phyloP scores from a whole-genome alignment of 2,329 filamentous ascomycete genomes.

The Grosmannia huntii region DNA sequence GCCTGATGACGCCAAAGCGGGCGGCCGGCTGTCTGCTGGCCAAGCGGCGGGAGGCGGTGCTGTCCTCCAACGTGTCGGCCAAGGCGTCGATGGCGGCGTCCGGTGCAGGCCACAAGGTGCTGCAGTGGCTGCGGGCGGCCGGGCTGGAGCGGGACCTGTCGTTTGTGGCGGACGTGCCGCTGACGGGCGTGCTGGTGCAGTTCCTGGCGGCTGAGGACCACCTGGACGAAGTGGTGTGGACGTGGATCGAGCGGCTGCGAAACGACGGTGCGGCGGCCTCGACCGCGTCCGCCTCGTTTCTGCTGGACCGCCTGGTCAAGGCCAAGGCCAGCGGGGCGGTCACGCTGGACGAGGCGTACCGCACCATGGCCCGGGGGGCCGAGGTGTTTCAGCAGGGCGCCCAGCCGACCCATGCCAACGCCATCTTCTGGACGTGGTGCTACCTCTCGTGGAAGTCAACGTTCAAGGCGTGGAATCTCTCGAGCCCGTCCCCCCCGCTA shows the following conservation, averaged over 20 bases:
- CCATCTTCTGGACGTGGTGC: slow-evolving; percentile 31
- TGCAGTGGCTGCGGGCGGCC: slow-evolving; percentile 41
- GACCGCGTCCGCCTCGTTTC: slow-evolving; percentile 13
- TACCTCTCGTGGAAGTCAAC: slow-evolving; percentile 39
- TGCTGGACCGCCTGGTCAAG: slow-evolving; percentile 28
- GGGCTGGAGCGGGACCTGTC: slow-evolving; percentile 31
- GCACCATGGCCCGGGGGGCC: slow-evolving; percentile 33
- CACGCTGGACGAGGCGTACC: slow-evolving; percentile 37
- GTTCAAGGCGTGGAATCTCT: slow-evolving; percentile 32
- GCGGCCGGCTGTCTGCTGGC: slow-evolving; percentile 41
- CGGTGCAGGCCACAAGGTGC: slow-evolving; percentile 32
- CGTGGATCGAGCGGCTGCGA: slow-evolving; percentile 33
- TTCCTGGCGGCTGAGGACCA: slow-evolving; percentile 43
- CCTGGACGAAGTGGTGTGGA: slow-evolving; percentile 37
- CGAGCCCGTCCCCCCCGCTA: slow-evolving; percentile 30
- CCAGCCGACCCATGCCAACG: slow-evolving; percentile 5
- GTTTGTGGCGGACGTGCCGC: slow-evolving; percentile 29
- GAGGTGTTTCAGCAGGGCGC: slow-evolving; percentile 21
- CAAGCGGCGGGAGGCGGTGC: slow-evolving; percentile 28
- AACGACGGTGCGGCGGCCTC: slow-evolving; percentile 10
- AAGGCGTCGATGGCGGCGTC: slow-evolving; percentile 25
- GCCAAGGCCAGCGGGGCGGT: slow-evolving; percentile 20
- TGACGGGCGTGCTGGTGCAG: slow-evolving; percentile 25
- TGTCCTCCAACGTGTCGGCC: slow-evolving; percentile 20
- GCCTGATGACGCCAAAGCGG: slow-evolving; percentile 40